phyloP scores from a whole-genome alignment of 1,139 yeast species.

The Kodamaea sp. region DNA sequence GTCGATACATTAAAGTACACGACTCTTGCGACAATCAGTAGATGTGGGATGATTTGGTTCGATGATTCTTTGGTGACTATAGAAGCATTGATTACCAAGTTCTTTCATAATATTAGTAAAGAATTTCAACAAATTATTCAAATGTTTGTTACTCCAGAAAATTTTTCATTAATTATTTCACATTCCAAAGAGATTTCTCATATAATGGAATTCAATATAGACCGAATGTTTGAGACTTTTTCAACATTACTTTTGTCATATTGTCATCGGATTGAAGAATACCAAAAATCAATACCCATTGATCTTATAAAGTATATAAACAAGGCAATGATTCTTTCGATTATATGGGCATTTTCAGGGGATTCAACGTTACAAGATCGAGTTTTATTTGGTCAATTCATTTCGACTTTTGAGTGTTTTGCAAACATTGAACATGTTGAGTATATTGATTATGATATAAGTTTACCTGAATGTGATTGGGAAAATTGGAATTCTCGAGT shows the following conservation, averaged over 20 bases:
- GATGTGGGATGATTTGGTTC: slow-evolving; percentile 90
- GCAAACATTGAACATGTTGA: slow-evolving; percentile 10
- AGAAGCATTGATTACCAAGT: slow-evolving; percentile 18
- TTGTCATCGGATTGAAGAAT: slow-evolving; percentile 17
- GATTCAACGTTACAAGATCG: slow-evolving; percentile 45
- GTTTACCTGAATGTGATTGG: slow-evolving; percentile 51
- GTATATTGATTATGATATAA: slow-evolving; percentile 45
- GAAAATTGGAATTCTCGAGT: slow-evolving; percentile 43
- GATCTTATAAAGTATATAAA: slow-evolving; percentile 28
- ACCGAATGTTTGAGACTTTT: slow-evolving; percentile 40
- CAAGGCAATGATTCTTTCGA: slow-evolving; percentile 40
- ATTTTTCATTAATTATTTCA: slow-evolving; percentile 7
- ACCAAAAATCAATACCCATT: slow-evolving; percentile 12
- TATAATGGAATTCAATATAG: slow-evolving; percentile 49
- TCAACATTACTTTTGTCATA: slow-evolving; percentile 26
- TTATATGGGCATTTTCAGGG: slow-evolving; percentile 72
- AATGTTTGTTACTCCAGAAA: slow-evolving; percentile 6
- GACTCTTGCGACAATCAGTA: slow-evolving; percentile 87
- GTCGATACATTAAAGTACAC: slow-evolving; percentile 63
- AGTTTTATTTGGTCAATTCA: slow-evolving; percentile 30
- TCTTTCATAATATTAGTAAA: slow-evolving; percentile 19
- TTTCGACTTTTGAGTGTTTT: slow-evolving; percentile 23
- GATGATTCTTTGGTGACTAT: slow-evolving; percentile 30
- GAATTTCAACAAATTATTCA: slow-evolving; percentile 9
- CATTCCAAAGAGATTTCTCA: slow-evolving; percentile 34